phyloP scores from a whole-genome alignment of 129 eudicot species.

The Kitagawia praeruptora region DNA sequence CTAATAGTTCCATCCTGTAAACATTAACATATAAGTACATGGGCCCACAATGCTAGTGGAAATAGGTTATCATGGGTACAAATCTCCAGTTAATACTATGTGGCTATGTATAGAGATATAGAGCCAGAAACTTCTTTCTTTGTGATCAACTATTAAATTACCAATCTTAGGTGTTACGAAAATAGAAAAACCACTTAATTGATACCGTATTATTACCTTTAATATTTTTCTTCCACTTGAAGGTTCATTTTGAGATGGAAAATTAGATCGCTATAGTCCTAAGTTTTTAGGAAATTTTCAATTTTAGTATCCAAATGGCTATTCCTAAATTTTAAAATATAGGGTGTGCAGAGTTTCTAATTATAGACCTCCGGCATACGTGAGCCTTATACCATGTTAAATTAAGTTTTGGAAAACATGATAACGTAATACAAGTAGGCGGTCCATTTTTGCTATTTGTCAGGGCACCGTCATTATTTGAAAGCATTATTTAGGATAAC shows the following conservation, averaged over 20 bases:
- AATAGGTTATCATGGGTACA: neutral
- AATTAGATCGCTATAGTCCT: neutral
- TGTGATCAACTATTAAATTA: neutral
- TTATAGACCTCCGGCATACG: neutral
- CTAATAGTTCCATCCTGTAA: neutral
- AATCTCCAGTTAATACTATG: neutral
- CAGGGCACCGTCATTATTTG: neutral
- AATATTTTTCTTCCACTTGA: neutral
- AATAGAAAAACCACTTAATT: neutral
- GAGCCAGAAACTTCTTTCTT: neutral
- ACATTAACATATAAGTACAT: neutral
- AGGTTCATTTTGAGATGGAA: neutral
- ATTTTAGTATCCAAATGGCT: neutral
- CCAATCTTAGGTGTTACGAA: neutral
- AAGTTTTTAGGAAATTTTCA: neutral
- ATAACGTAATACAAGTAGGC: neutral
- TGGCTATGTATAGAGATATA: neutral
- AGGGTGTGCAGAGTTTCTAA: neutral
- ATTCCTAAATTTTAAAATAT: neutral
- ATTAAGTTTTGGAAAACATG: neutral
- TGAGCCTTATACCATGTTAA: neutral
- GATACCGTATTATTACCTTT: neutral
- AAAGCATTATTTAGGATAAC: neutral
- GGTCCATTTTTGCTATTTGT: neutral
- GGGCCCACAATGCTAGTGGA: neutral